A percentile compares a stretch with the other conserved stretches of the same genome.
Conservation (phyloP, 345 rosid genomes). For the Cochlearia excelsa region DNA sequence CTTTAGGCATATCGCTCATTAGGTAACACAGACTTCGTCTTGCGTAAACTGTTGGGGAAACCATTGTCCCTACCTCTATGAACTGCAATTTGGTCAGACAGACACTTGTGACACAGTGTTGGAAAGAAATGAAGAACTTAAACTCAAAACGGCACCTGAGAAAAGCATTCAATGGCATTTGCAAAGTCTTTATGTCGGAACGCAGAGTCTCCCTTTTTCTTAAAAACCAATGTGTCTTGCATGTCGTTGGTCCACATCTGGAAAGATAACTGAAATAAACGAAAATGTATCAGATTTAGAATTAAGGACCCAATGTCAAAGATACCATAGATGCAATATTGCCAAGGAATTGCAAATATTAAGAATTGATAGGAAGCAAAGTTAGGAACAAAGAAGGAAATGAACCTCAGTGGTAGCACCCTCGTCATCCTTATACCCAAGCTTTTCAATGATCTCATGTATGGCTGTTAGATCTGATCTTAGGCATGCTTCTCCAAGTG, state of each 20-base stretch:
- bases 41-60: constrained; percentile 70
- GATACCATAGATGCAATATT: background rate
- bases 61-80: constrained; percentile 70
- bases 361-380: background rate
- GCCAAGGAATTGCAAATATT: background rate
- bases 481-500: too few relatives aligned
- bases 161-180: constrained; percentile 59
- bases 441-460: too few relatives aligned
- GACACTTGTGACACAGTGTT: too few relatives aligned
- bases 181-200: constrained; percentile 68
- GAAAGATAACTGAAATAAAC: constrained; percentile 66
- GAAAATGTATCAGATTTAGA: background rate
- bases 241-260: constrained; percentile 94
- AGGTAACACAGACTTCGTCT: constrained; percentile 72
- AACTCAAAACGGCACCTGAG: too few relatives aligned
- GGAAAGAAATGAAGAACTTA: too few relatives aligned
- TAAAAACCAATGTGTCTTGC: constrained; percentile 65
- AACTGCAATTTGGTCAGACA: too few relatives aligned
- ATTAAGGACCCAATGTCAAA: background rate
- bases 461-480: too few relatives aligned
- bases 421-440: constrained; percentile 81
- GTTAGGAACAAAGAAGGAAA: constrained; percentile 2
- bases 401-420: constrained; percentile 75
- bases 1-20: constrained; percentile 65
- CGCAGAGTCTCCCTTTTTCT: constrained; percentile 80